Base-by-base conservation (phyloP, 805 yeast species). In the Candida sanyiensis region DNA sequence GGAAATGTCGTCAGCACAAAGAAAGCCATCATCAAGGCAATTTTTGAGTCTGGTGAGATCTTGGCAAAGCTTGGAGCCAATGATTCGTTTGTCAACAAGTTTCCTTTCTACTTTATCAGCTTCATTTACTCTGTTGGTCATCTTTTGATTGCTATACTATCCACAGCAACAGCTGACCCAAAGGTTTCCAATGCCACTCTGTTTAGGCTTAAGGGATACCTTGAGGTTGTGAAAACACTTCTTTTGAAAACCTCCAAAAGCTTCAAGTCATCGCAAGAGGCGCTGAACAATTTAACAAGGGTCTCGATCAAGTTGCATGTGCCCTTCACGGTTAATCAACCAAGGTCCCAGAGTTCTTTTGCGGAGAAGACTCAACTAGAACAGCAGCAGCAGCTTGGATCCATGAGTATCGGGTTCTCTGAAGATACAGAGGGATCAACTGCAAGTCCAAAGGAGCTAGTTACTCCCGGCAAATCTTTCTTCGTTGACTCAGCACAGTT, bases 11-110 rank as follows among this genome's bases (percentile, higher is more conserved):
- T 15, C 3, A 13, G 13, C 4, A 46, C 54, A 1, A 47, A 47
- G 7, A 42, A 22, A 15, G 43, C 46, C 3, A 49, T 52, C 22
- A 35, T 58, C 6, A 33, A 34, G 10, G 45, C 55, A 0, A 52
- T 57, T 4, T 16, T 42, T 2, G 44, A 46, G 13, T 48, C 56
- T 16, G 38, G 48, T 5, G 42, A 35, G 16, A 29, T 45, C 8
- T 16, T 44, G 8, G 7, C 32, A 1, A 27, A 29, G 4, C 8
- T 42, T 3, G 10, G 28, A 10, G 22, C 31, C 11, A 38, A 32
- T 10, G 13, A 21, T 3, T 9, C 24, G 3, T 39, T 34, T 11
- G 17, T 42, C 4, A 35, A 40, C 23, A 28, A 42, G n/a, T 13
- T 45, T 3, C 50, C 56, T 3, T 50, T 43, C 30, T 44, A 43